Evolutionary conservation across 495 filamentous ascomycete genomes (phyloP).

Genomic region (Penicillium paxilli): DNA sequence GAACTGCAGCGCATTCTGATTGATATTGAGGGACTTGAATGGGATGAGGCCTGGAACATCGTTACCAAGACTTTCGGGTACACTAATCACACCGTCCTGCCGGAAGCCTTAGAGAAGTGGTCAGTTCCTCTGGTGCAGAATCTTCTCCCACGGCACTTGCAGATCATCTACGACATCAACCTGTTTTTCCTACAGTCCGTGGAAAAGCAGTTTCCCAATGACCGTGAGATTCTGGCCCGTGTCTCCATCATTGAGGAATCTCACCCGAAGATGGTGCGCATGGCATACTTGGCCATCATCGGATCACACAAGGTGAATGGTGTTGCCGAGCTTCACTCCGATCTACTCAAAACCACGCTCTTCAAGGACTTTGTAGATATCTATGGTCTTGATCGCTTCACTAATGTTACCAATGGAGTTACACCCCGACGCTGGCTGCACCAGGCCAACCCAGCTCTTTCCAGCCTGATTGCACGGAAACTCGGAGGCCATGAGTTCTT

Average conservation of each 20-base stretch:
- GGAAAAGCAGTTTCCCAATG: constrained; percentile 85
- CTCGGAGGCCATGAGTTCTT: constrained; percentile 78
- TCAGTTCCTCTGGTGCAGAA: constrained; percentile 90
- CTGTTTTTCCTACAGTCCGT: constrained; percentile 87
- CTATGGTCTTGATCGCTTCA: constrained; percentile 95
- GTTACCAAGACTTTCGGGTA: constrained; percentile 82
- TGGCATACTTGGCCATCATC: constrained; percentile 93
- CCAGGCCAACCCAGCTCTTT: constrained; percentile 92
- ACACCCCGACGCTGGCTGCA: constrained; percentile 95
- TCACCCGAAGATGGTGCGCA: constrained; percentile 96
- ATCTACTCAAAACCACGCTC: constrained; percentile 95
- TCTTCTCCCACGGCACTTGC: constrained; percentile 88
- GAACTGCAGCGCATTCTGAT: constrained; percentile 91
- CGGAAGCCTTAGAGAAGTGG: constrained; percentile 98
- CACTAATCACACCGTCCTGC: constrained; percentile 97
- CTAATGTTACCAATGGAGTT: constrained; percentile 97
- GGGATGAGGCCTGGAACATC: constrained; percentile 91
- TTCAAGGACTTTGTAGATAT: constrained; percentile 97
- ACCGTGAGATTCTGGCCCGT: constrained; percentile 77
- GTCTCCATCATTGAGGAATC: constrained; percentile 98
- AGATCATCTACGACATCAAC: constrained; percentile 99
- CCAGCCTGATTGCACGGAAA: constrained; percentile 89
- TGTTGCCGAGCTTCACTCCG: constrained; percentile 95
- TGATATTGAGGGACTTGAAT: constrained; percentile 85
- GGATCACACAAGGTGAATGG: constrained; percentile 99